Base-by-base conservation (phyloP, 2,329 filamentous ascomycete genomes). In the Orbilia brochopaga region DNA sequence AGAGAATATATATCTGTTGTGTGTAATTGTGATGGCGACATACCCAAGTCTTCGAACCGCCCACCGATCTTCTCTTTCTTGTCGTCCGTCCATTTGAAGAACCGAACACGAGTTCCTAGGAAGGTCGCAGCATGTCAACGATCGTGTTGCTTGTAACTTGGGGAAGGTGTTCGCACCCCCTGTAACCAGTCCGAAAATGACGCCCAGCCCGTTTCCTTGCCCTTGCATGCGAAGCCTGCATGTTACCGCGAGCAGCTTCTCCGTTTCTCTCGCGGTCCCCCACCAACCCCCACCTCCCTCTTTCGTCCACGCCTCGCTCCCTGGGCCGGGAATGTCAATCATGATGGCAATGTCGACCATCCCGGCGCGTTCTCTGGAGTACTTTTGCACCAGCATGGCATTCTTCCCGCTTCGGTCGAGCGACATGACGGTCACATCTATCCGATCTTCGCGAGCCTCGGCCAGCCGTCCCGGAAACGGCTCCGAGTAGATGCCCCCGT, bases 331-430 rank as follows among this genome's bases (percentile, higher is more conserved):
- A 24, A 72, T 53, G 24, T 72, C 67, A 11, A 72, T 40, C 30
- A 72, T 72, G 7, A 72, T 40, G 6, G 67, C 67, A 32, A 72
- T 59, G n/a, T 72, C 67, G 3, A 72, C 67, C 67, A 65, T 65
- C 2, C 40, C 56, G 17, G 60, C 30, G 40, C 67, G 67, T n/a
- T 55, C 46, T 44, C 65, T 72, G 1, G 60, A 72, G 42, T 64
- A 72, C 32, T 72, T 72, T 21, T 63, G 59, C 5, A 72, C 60
- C 7, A 65, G 40, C 67, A 72, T 72, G 50, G 67, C 67, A 24
- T 72, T 72, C 37, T 72, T 72, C n/a, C 67, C 67, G 30, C 67
- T 72, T 27, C 67, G 60, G 37, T 72, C 67, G 32, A 72, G 67
- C 21, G 60, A 65, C 53, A 61, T 65, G 15, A 65, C 50, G 13